These are phyloP conservation scores for Kwoniella sp. DNA, from an alignment of 768 basidiomycete species.

Conservation along the genomic window DNA sequence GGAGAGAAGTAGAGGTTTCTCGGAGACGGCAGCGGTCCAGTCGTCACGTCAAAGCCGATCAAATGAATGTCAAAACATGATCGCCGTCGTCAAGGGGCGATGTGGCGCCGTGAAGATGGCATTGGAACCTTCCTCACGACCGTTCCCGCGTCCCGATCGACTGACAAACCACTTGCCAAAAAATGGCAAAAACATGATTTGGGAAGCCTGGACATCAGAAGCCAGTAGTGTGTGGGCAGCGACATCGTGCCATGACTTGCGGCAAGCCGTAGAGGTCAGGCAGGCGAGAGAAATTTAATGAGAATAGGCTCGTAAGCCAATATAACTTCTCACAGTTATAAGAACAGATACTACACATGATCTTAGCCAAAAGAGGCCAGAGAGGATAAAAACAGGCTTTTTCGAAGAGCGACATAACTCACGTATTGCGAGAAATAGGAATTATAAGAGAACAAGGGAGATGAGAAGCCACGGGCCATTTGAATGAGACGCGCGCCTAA, in stretches of 20 bases:
- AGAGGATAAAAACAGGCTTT: conserved; percentile 40
- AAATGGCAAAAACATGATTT: conserved; percentile 1
- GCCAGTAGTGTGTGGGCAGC: conserved; percentile 47
- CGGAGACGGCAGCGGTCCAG: too few species aligned
- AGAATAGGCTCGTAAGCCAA: conserved; percentile 39
- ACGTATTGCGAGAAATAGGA: background rate
- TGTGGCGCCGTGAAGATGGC: too few species aligned
- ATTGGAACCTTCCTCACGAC: too few species aligned
- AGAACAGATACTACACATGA: conserved; percentile 56
- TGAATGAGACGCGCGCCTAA: too few species aligned
- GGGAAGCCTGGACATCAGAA: conserved; percentile 51
- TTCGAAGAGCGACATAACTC: background rate
- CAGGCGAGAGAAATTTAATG: conserved; percentile 34
- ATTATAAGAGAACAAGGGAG: background rate
- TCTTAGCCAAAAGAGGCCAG: conserved; percentile 56
- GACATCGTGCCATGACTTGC: conserved; percentile 43
- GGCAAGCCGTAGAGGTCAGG: conserved; percentile 49
- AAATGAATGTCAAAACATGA: too few species aligned
- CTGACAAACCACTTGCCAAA: background rate
- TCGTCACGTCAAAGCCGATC: too few species aligned
- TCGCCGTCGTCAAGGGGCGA: too few species aligned
- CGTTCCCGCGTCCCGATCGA: background rate
- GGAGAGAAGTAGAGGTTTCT: too few species aligned
- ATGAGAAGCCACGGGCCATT: too few species aligned
- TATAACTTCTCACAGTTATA: conserved; percentile 50